Evolutionary conservation across 352 stramenopile species (phyloP).

Genomic region (Aphanomyces euteiches): DNA sequence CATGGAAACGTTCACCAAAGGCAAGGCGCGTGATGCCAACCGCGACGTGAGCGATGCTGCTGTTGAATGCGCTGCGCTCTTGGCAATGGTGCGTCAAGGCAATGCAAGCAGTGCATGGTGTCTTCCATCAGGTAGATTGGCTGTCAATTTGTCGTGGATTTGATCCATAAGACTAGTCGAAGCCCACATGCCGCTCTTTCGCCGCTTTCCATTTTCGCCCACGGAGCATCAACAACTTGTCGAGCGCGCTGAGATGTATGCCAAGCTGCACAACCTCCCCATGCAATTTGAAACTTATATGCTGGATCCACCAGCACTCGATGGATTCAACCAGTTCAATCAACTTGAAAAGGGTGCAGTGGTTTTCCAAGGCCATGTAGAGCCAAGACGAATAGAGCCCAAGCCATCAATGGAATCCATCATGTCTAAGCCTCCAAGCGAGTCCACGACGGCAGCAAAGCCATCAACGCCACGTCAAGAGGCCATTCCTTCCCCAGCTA

Average conservation of each 20-base stretch:
- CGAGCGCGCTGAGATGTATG: conserved; percentile 4
- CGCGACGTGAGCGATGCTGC: conserved; percentile 6
- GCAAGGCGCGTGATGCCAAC: not conserved
- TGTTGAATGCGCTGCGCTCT: not conserved
- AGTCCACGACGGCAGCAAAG: too few relatives aligned
- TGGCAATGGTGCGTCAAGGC: too few relatives aligned
- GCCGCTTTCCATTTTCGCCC: not conserved
- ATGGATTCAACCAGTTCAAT: conserved; percentile 17
- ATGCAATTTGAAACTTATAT: conserved; percentile 12
- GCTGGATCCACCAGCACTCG: not conserved
- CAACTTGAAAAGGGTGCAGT: conserved; percentile 16
- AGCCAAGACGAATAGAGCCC: too few relatives aligned
- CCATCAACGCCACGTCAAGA: too few relatives aligned
- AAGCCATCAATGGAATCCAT: too few relatives aligned
- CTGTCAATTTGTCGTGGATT: not conserved
- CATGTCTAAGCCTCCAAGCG: too few relatives aligned
- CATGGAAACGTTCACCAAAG: not conserved
- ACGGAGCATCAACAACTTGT: not conserved
- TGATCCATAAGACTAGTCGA: conserved; percentile 4
- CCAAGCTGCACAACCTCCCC: not conserved
- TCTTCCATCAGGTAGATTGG: too few relatives aligned
- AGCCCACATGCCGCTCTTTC: conserved; percentile 24
- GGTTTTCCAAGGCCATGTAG: conserved; percentile 1
- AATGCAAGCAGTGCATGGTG: too few relatives aligned
- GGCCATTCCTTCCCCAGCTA: too few relatives aligned